Conservation (phyloP, 345 rosid species). For the Ceriops zippeliana region DNA sequence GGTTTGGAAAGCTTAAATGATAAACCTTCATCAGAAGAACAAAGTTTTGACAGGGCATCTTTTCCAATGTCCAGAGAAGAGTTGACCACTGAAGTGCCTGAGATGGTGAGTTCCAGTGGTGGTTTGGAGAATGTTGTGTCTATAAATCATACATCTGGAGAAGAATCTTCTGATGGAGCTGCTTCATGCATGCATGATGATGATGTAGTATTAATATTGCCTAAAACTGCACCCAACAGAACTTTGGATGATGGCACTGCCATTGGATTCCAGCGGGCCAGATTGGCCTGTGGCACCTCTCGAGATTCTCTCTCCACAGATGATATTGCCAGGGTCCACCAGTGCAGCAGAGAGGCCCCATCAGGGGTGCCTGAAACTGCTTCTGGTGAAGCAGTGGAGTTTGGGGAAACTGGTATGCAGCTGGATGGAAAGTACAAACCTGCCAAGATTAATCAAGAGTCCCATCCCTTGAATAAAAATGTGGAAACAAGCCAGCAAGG, state of each 20-base stretch:
- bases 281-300: neutral
- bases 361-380: constrained; percentile 18
- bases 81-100: constrained; percentile 11
- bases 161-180: neutral
- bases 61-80: neutral
- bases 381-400: constrained; percentile 14
- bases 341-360: constrained; percentile 29
- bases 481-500: constrained; percentile 10
- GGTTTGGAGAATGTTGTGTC: constrained; percentile 14
- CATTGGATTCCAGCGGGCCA: neutral
- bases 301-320: neutral
- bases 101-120: constrained; percentile 10
- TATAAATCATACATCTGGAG: constrained; percentile 13
- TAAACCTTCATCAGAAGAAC: constrained; percentile 4
- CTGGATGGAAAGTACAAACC: constrained; percentile 1
- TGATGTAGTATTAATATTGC: neutral
- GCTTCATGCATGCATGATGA: neutral
- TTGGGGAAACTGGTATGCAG: neutral
- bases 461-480: neutral
- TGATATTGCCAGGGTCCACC: neutral
- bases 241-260: neutral
- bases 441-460: neutral
- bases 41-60: neutral
- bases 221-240: constrained; percentile 11
- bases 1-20: constrained; percentile 4